A percentile compares a stretch with the other conserved stretches of the same genome.
phyloP scores from a whole-genome alignment of 2,329 filamentous ascomycete species.

The Calonectria hongkongensis region DNA sequence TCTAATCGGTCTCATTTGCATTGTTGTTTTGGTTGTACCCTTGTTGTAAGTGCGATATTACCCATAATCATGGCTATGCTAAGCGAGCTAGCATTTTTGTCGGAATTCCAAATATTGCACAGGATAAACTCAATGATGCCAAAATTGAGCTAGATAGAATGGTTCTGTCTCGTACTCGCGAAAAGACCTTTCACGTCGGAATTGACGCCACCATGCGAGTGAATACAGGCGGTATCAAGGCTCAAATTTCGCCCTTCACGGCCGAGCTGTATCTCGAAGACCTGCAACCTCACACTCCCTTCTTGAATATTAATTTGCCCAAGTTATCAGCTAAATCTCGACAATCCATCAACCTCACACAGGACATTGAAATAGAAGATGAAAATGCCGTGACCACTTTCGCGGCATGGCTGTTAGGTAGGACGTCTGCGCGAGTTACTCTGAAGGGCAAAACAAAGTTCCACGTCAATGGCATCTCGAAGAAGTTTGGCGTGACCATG shows the following conservation, averaged over 20 bases:
- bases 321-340: neutral
- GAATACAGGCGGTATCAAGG: slow-evolving; percentile 1
- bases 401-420: neutral
- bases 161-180: neutral
- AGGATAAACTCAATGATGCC: slow-evolving; percentile 22
- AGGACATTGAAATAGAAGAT: neutral
- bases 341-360: neutral
- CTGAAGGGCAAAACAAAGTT: slow-evolving; percentile 15
- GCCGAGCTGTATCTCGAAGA: slow-evolving; percentile 25
- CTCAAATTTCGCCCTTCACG: slow-evolving; percentile 1
- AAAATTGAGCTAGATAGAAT: slow-evolving; percentile 16
- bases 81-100: slow-evolving; percentile 11
- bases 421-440: neutral
- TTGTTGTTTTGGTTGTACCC: slow-evolving; percentile 24
- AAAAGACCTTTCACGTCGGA: neutral
- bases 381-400: slow-evolving; percentile 14
- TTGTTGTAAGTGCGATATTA: neutral
- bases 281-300: slow-evolving; percentile 7
- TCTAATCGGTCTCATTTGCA: slow-evolving; percentile 7
- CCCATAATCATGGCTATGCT: neutral
- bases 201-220: slow-evolving; percentile 12
- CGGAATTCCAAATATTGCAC: slow-evolving; percentile 23
- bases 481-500: neutral
- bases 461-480: slow-evolving; percentile 14
- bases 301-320: neutral